Evolutionary conservation across 352 stramenopile genomes (phyloP).

Genomic region (Globisporangium apiculatum): DNA sequence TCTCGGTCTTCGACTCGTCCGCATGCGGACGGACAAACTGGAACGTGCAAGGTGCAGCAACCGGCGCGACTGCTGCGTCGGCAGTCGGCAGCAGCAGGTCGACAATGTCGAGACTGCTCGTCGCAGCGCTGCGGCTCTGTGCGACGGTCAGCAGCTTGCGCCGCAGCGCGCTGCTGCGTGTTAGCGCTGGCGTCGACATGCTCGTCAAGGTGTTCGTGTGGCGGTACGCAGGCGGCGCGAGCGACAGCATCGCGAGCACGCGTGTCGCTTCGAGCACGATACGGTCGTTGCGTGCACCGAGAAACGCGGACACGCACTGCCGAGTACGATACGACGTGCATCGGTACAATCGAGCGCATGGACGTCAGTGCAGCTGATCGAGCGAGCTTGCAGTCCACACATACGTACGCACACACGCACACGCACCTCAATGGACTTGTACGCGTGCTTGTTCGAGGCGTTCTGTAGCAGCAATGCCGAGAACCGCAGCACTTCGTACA

Average conservation of each 20-base stretch:
- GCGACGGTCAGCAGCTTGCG: constrained; percentile 48
- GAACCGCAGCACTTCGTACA: constrained; percentile 72
- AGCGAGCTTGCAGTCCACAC: too few species aligned
- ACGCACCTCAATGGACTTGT: constrained; percentile 46
- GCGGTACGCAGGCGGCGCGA: constrained; percentile 63
- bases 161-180: constrained; percentile 34
- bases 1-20: constrained; percentile 15
- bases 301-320: constrained; percentile 16
- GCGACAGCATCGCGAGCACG: constrained; percentile 62
- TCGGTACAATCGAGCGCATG: too few species aligned
- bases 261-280: constrained; percentile 64
- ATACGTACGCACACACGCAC: neutral
- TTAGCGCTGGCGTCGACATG: constrained; percentile 32
- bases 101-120: constrained; percentile 55
- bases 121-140: constrained; percentile 33
- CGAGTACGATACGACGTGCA: too few species aligned
- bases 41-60: constrained; percentile 19
- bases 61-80: too few species aligned
- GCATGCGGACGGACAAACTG: constrained; percentile 48
- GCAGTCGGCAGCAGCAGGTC: constrained; percentile 33
- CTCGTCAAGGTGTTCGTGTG: constrained; percentile 48
- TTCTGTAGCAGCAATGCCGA: constrained; percentile 74
- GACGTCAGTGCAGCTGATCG: too few species aligned
- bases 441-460: constrained; percentile 70
- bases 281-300: constrained; percentile 62